Conservation (phyloP, 1,284 basidiomycete species). For the Schizopora paradoxa region DNA sequence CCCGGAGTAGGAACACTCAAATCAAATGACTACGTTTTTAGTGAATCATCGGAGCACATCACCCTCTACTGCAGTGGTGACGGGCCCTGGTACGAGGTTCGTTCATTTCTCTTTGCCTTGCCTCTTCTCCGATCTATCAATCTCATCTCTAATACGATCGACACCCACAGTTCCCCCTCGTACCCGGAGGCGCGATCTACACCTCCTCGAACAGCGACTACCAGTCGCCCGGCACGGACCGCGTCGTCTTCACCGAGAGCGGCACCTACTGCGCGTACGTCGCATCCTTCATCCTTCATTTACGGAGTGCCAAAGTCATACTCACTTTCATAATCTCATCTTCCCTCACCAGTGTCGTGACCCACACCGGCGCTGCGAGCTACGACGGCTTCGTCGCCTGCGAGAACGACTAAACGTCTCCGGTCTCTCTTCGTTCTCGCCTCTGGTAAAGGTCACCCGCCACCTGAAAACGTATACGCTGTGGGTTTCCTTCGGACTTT, state of each 20-base stretch:
- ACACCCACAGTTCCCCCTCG: constrained; percentile 23
- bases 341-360: constrained; percentile 14
- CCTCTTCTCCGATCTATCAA: not conserved
- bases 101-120: not conserved
- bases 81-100: constrained; percentile 19
- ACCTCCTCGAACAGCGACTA: constrained; percentile 19
- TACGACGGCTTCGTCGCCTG: constrained; percentile 18
- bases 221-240: constrained; percentile 25
- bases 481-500: no score
- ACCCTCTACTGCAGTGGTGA: constrained; percentile 17
- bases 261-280: constrained; percentile 27
- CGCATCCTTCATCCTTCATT: not conserved
- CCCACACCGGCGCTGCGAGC: constrained; percentile 17
- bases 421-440: not conserved
- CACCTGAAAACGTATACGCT: no score
- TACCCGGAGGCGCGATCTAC: constrained; percentile 25
- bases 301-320: no score
- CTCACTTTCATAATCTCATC: not conserved
- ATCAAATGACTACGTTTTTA: not conserved
- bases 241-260: constrained; percentile 25
- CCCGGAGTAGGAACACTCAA: not conserved
- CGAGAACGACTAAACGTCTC: constrained; percentile 15
- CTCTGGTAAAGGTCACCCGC: not conserved
- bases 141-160: not conserved
- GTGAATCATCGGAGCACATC: constrained; percentile 16